phyloP scores from a whole-genome alignment of 2,329 filamentous ascomycete genomes.

The Thermomyces lanuginosus region DNA sequence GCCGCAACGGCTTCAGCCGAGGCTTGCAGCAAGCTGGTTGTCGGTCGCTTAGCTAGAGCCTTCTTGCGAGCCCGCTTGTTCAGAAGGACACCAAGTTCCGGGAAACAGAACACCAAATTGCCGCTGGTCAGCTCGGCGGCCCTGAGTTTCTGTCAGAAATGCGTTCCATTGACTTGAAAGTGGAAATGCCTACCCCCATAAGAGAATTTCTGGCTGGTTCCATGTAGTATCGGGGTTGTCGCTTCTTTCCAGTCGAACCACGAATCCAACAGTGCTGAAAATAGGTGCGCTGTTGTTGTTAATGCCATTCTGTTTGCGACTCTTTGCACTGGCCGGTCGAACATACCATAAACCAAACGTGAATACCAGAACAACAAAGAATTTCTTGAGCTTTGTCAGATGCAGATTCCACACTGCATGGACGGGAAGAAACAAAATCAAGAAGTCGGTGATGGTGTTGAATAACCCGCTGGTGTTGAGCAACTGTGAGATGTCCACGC shows the following conservation, averaged over 20 bases:
- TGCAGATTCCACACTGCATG: conserved; percentile 6
- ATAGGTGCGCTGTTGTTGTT: conserved; percentile 3
- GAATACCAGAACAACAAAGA: conserved; percentile 5
- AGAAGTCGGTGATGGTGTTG: conserved; percentile 8
- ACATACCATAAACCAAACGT: conserved; percentile 7
- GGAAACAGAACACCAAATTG: conserved; percentile 6
- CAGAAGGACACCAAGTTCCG: conserved; percentile 6
- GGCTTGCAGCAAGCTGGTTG: conserved; percentile 1
- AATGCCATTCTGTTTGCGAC: background rate
- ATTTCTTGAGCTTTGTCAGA: conserved; percentile 4
- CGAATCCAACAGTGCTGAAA: conserved; percentile 6
- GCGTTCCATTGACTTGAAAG: background rate
- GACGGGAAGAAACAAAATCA: conserved; percentile 8
- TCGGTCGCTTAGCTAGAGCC: conserved; percentile 4
- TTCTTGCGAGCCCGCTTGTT: conserved; percentile 3
- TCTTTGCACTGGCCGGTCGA: background rate
- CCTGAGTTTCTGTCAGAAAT: conserved; percentile 3
- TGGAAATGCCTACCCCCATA: conserved; percentile 5
- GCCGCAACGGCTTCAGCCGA: conserved; percentile 1
- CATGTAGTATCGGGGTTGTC: conserved; percentile 5
- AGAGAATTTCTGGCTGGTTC: conserved; percentile 7
- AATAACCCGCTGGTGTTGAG: conserved; percentile 7
- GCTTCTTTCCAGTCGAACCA: conserved; percentile 5
- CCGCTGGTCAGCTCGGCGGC: conserved; percentile 5
- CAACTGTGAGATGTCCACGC: conserved; percentile 7